phyloP scores from a whole-genome alignment of 805 yeast species.

The Starmerella sirachaensis region DNA sequence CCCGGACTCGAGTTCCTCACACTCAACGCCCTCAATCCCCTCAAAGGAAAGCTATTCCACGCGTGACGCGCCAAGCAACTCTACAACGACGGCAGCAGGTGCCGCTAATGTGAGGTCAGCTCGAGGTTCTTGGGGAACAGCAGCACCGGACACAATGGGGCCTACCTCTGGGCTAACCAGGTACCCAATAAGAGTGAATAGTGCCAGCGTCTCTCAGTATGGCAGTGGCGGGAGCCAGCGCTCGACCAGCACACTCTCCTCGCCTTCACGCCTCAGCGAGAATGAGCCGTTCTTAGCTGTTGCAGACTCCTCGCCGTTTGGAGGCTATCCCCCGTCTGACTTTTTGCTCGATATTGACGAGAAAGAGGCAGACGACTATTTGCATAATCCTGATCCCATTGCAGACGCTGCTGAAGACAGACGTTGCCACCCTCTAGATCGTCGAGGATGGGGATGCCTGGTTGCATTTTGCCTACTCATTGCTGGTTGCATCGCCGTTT shows the following conservation, averaged over 20 bases:
- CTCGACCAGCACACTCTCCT: constrained; percentile 10
- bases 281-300: constrained; percentile 22
- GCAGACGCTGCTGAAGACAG: constrained; percentile 73
- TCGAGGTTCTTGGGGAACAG: too few relatives aligned
- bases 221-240: constrained; percentile 9
- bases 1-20: constrained; percentile 16
- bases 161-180: too few relatives aligned
- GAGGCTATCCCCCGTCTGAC: constrained; percentile 88
- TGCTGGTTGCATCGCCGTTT: constrained; percentile 50
- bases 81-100: too few relatives aligned
- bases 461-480: constrained; percentile 39
- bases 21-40: too few relatives aligned
- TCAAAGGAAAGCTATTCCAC: too few relatives aligned
- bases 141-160: too few relatives aligned
- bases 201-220: too few relatives aligned
- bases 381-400: constrained; percentile 93
- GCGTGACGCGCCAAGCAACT: too few relatives aligned
- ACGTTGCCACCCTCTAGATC: constrained; percentile 28
- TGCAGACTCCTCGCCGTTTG: constrained; percentile 57
- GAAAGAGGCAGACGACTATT: constrained; percentile 85
- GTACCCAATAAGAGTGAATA: too few relatives aligned
- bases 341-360: constrained; percentile 87
- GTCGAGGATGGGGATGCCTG: constrained; percentile 28
- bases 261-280: constrained; percentile 17
- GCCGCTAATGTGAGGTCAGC: too few relatives aligned